Evolutionary conservation across 2,329 filamentous ascomycete genomes (phyloP).

Genomic region (Hypoxylon sp.): DNA sequence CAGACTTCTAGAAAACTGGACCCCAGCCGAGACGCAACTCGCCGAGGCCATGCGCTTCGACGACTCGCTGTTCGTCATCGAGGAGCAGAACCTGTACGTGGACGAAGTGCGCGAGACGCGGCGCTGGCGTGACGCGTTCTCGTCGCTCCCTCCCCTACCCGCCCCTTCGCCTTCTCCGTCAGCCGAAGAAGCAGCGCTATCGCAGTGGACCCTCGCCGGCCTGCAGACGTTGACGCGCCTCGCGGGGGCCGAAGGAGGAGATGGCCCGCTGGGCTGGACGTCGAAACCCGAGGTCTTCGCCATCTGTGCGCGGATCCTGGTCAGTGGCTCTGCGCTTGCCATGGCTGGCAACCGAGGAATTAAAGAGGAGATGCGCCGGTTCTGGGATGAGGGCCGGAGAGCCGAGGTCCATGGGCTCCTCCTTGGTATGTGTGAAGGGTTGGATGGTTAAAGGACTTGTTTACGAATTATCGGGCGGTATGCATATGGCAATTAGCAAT

Average conservation of each 20-base stretch:
- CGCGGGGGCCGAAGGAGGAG: conserved; percentile 44
- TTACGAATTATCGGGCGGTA: neutral
- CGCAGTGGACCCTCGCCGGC: conserved; percentile 64
- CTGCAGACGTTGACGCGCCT: conserved; percentile 58
- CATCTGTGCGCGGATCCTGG: conserved; percentile 64
- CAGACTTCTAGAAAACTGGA: conserved; percentile 37
- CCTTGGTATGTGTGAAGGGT: conserved; percentile 44
- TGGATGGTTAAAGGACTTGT: neutral
- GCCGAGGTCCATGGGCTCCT: conserved; percentile 47
- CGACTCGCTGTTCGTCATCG: conserved; percentile 82
- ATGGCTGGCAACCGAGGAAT: conserved; percentile 25
- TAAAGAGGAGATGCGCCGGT: conserved; percentile 41
- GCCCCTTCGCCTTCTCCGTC: neutral
- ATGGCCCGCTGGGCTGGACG: conserved; percentile 76
- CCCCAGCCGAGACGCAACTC: conserved; percentile 56
- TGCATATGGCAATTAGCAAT: no score
- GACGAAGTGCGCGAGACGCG: conserved; percentile 82
- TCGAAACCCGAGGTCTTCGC: conserved; percentile 76
- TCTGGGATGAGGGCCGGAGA: conserved; percentile 41
- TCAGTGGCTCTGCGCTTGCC: conserved; percentile 55
- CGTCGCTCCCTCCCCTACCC: conserved; percentile 24
- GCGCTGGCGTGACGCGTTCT: conserved; percentile 72
- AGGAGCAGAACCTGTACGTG: conserved; percentile 95
- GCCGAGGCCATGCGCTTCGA: conserved; percentile 64
- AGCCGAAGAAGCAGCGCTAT: conserved; percentile 46